Percentiles rank a stretch among this genome's conserved stretches.
phyloP scores from a whole-genome alignment of 2,329 filamentous ascomycete species.

The Berkeleyomyces basicola region DNA sequence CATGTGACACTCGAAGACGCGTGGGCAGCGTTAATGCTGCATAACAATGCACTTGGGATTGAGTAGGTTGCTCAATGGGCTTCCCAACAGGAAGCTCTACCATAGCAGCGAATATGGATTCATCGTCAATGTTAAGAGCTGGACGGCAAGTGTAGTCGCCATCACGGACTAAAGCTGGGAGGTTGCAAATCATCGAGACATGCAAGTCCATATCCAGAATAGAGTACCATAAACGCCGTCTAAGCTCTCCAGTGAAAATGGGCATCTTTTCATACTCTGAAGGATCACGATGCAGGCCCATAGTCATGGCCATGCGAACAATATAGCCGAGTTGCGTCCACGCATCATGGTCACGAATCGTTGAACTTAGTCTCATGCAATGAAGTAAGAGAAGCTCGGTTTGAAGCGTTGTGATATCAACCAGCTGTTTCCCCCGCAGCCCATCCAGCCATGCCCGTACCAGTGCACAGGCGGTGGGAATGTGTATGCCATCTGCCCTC shows the following conservation, averaged over 20 bases:
- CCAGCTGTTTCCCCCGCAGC: conserved; percentile 34
- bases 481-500: conserved; percentile 36
- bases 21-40: conserved; percentile 32
- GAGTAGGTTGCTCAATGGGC: conserved; percentile 35
- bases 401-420: conserved; percentile 37
- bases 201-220: conserved; percentile 41
- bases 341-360: conserved; percentile 30
- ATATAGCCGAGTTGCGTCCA: conserved; percentile 40
- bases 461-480: conserved; percentile 38
- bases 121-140: conserved; percentile 37
- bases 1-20: conserved; percentile 32
- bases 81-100: conserved; percentile 30
- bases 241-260: conserved; percentile 35
- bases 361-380: conserved; percentile 35
- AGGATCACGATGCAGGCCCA: conserved; percentile 41
- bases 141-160: conserved; percentile 37
- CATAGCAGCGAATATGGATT: conserved; percentile 32
- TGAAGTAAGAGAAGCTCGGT: conserved; percentile 37
- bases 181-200: conserved; percentile 33
- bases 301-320: conserved; percentile 40
- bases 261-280: conserved; percentile 35
- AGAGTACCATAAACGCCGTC: conserved; percentile 39
- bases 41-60: conserved; percentile 38
- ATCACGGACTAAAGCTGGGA: conserved; percentile 34
- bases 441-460: conserved; percentile 37